These are phyloP conservation scores for Backusella mclennaniae DNA, from an alignment of 192 early-diverging fungal species.

Conservation along the genomic window DNA sequence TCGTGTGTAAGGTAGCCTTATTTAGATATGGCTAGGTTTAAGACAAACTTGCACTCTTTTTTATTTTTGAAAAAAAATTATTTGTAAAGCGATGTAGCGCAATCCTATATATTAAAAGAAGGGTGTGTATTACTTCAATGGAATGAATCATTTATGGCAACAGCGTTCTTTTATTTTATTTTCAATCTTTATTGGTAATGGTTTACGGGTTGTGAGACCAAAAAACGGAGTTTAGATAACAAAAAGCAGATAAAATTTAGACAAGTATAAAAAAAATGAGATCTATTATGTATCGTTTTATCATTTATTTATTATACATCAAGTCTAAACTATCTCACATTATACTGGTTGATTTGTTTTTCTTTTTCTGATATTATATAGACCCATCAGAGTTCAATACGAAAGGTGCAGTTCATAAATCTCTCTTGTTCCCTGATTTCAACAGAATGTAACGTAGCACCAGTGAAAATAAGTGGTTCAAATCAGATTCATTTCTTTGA, in stretches of 20 bases:
- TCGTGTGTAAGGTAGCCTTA: no score
- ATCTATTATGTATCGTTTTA: background rate
- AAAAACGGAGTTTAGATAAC: background rate
- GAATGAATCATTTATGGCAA: background rate
- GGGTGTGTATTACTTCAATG: background rate
- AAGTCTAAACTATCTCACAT: no score
- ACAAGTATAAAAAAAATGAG: background rate
- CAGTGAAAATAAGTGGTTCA: background rate
- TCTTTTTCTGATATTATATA: background rate
- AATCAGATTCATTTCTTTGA: constrained; percentile 7
- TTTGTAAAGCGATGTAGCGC: no score
- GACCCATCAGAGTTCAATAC: background rate
- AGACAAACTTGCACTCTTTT: no score
- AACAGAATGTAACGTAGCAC: background rate
- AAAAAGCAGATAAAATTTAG: constrained; percentile 2
- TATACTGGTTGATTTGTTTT: background rate
- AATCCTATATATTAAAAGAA: no score
- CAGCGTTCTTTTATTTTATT: background rate
- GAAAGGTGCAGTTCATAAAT: background rate
- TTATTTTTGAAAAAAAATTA: no score
- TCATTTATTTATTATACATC: no score
- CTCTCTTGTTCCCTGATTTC: background rate
- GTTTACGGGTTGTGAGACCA: background rate
- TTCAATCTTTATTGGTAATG: background rate
- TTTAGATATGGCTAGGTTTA: no score